phyloP scores from a whole-genome alignment of 371 early-diverging fungal genomes.

The Mucor plumbeus region DNA sequence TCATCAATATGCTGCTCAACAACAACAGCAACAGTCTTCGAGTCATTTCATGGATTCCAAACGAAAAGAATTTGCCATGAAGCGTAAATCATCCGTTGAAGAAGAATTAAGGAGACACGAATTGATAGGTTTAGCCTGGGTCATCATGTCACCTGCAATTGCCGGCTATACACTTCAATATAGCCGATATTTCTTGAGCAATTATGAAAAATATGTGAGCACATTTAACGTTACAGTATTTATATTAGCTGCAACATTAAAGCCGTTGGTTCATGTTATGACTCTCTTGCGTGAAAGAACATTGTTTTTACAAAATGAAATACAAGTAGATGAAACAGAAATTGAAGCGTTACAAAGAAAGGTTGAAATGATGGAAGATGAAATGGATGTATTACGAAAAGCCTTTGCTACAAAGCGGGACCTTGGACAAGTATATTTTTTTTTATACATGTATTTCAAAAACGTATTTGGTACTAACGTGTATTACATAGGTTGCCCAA shows the following conservation, averaged over 20 bases:
- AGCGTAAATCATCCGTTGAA: conserved; percentile 25
- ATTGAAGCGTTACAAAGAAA: conserved; percentile 51
- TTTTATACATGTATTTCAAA: background rate
- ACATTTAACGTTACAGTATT: conserved; percentile 66
- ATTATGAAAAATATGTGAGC: conserved; percentile 61
- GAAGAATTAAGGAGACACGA: conserved; percentile 61
- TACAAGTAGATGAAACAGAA: conserved; percentile 50
- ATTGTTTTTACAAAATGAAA: conserved; percentile 55
- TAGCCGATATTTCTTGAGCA: conserved; percentile 59
- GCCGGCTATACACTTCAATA: conserved; percentile 65
- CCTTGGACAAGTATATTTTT: conserved; percentile 51
- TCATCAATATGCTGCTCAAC: conserved; percentile 27
- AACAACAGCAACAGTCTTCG: conserved; percentile 2
- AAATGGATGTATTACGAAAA: conserved; percentile 56
- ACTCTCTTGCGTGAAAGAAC: conserved; percentile 58
- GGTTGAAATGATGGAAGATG: conserved; percentile 60
- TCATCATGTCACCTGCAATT: conserved; percentile 61
- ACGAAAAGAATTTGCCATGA: conserved; percentile 2
- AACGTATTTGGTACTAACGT: background rate
- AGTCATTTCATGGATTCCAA: conserved; percentile 4
- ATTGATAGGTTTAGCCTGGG: conserved; percentile 56
- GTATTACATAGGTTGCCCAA: conserved; percentile 34
- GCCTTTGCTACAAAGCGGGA: conserved; percentile 72
- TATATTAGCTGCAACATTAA: conserved; percentile 63
- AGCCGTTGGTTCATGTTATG: conserved; percentile 57